Percentiles rank a stretch among this genome's conserved stretches.
phyloP scores from a whole-genome alignment of 129 eudicot genomes.

The Flaveria bidentis region DNA sequence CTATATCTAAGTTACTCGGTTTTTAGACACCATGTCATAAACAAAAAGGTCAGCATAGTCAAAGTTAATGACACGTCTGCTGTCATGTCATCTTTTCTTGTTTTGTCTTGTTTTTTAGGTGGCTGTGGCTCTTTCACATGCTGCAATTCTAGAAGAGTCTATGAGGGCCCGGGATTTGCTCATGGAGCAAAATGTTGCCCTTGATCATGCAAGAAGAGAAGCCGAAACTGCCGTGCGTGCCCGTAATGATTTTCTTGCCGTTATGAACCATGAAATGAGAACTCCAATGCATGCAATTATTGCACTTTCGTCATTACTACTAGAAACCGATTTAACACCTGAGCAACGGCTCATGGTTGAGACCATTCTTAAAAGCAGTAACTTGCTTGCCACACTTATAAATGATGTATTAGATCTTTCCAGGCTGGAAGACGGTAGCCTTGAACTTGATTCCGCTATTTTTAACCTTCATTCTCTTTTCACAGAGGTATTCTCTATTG shows the following conservation, averaged over 20 bases:
- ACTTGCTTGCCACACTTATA: conserved; percentile 81
- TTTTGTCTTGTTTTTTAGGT: conserved; percentile 46
- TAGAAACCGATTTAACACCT: conserved; percentile 84
- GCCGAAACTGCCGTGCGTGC: conserved; percentile 96
- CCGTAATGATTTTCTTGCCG: conserved; percentile 96
- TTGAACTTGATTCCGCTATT: conserved; percentile 71
- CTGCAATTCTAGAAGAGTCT: conserved; percentile 96
- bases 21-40: not conserved
- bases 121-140: conserved; percentile 97
- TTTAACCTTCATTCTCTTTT: conserved; percentile 80
- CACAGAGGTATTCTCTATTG: conserved; percentile 57
- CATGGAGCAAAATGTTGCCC: conserved; percentile 95
- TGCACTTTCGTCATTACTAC: conserved; percentile 81
- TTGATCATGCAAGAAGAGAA: conserved; percentile 92
- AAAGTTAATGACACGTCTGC: not conserved
- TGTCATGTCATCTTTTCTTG: not conserved
- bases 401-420: conserved; percentile 97
- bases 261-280: conserved; percentile 99
- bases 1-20: not conserved
- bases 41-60: not conserved
- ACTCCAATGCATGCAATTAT: conserved; percentile 96
- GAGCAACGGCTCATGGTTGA: conserved; percentile 97
- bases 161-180: conserved; percentile 92
- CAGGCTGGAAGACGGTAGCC: conserved; percentile 93
- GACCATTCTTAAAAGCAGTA: conserved; percentile 90